Percentiles rank a stretch among this genome's conserved stretches.
These are phyloP conservation scores for Bifiguratus adelaidae DNA, from an alignment of 192 early-diverging fungal species.

Conservation along the genomic window DNA sequence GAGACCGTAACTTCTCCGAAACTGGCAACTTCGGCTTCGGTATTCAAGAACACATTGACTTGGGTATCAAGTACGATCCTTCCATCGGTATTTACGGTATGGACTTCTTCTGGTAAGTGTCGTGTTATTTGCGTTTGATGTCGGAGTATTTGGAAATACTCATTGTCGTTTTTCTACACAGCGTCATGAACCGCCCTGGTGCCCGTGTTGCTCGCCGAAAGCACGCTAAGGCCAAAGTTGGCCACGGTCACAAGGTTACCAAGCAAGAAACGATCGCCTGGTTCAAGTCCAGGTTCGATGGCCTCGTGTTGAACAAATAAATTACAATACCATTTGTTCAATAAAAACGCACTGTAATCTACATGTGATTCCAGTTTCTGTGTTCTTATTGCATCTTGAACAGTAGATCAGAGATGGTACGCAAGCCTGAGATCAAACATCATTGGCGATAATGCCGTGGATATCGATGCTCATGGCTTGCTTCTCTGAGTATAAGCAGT, in stretches of 20 bases:
- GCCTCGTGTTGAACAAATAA: conserved; percentile 81
- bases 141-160: too few species aligned
- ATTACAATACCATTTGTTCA: too few species aligned
- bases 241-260: conserved; percentile 81
- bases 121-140: too few species aligned
- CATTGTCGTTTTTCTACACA: too few species aligned
- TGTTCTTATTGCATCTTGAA: too few species aligned
- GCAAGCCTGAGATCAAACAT: too few species aligned
- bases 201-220: conserved; percentile 92
- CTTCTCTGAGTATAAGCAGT: too few species aligned
- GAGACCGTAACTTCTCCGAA: conserved; percentile 88
- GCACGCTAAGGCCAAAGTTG: conserved; percentile 74
- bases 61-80: conserved; percentile 99
- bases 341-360: too few species aligned
- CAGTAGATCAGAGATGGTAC: too few species aligned
- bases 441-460: too few species aligned
- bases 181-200: conserved; percentile 97
- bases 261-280: conserved; percentile 95
- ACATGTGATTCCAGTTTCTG: too few species aligned
- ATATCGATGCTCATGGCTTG: too few species aligned
- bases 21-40: conserved; percentile 99
- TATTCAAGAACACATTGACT: conserved; percentile 99
- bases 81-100: conserved; percentile 91
- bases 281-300: conserved; percentile 98
- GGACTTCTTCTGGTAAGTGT: conserved; percentile 39